phyloP scores from a whole-genome alignment of 2,329 filamentous ascomycete genomes.

The Phialocephala subalpina region DNA sequence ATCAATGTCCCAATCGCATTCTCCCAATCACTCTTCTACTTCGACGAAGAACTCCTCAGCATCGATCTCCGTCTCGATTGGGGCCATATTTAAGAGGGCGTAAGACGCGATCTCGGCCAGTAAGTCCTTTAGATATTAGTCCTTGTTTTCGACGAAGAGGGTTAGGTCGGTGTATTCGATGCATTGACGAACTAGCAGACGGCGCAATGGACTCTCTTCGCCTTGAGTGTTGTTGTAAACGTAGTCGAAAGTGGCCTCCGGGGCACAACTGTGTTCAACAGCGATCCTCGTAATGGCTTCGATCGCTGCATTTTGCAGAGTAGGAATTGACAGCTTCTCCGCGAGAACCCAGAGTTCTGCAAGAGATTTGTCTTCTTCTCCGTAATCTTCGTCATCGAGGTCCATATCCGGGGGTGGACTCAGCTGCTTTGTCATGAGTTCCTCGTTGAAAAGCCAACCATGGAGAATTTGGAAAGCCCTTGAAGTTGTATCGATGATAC shows the following conservation, averaged over 20 bases:
- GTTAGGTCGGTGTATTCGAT: not conserved
- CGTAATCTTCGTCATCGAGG: not conserved
- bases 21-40: too few relatives aligned
- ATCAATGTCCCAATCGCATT: too few relatives aligned
- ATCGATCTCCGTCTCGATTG: too few relatives aligned
- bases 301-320: slow-evolving; percentile 24
- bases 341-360: slow-evolving; percentile 24
- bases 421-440: not conserved
- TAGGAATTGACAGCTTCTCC: slow-evolving; percentile 22
- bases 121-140: not conserved
- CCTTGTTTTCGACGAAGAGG: not conserved
- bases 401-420: not conserved
- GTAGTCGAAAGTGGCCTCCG: not conserved
- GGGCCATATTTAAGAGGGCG: too few relatives aligned
- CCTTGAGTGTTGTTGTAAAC: not conserved
- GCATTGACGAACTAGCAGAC: not conserved
- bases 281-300: slow-evolving; percentile 22
- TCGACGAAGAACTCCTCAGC: too few relatives aligned
- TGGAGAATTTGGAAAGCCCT: not conserved
- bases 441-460: slow-evolving; percentile 9
- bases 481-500: slow-evolving; percentile 3
- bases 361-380: not conserved
- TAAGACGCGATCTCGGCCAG: not conserved
- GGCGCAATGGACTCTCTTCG: not conserved
- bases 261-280: not conserved